Evolutionary conservation across 306 rosid species (phyloP).

Genomic region (Mimosa bimucronata): DNA sequence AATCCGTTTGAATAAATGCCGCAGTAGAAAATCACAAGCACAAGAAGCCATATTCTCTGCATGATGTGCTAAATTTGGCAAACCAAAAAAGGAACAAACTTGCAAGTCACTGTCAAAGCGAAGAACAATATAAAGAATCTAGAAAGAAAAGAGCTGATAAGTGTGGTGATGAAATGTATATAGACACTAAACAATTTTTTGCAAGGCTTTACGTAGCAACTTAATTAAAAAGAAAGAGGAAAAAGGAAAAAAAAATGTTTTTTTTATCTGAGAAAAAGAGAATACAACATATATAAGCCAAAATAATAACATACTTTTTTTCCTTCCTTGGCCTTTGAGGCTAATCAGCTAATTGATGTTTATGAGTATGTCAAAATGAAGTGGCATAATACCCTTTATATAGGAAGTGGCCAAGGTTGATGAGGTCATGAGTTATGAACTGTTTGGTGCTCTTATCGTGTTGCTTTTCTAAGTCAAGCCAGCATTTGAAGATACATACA

Average conservation of each 20-base stretch:
- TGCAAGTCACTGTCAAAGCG: background rate
- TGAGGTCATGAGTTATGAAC: too few relatives aligned
- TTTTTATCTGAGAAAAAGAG: background rate
- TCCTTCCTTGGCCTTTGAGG: background rate
- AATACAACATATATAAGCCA: background rate
- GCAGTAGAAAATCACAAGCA: too few relatives aligned
- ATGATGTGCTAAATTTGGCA: constrained; percentile 42
- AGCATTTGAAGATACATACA: background rate
- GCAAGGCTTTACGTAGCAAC: background rate
- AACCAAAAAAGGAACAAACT: background rate
- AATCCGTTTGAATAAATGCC: too few relatives aligned
- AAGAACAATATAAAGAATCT: background rate
- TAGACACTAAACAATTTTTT: background rate
- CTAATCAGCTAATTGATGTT: constrained; percentile 1
- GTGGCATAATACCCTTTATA: constrained; percentile 27
- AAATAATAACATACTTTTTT: too few relatives aligned
- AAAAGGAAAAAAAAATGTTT: background rate
- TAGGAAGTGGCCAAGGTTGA: constrained; percentile 3
- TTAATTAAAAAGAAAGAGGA: background rate
- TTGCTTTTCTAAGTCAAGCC: background rate
- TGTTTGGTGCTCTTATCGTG: background rate
- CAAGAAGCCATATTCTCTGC: too few relatives aligned
- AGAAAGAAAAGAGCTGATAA: background rate
- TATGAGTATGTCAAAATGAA: constrained; percentile 8
- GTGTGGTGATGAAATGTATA: background rate